Base-by-base conservation (phyloP, 805 yeast species). In the Candida sakaeoensis region DNA sequence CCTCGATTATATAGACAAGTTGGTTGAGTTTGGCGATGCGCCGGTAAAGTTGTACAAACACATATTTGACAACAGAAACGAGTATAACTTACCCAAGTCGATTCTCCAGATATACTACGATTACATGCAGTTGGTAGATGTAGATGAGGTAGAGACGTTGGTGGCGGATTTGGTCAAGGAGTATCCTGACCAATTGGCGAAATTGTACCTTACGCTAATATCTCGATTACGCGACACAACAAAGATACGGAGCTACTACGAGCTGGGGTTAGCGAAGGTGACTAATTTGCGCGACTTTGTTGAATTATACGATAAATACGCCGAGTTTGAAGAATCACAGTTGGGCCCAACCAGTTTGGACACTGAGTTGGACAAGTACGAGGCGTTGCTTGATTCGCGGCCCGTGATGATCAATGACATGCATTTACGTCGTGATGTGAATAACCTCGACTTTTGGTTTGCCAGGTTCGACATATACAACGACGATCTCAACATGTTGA, bases 391-490 rank as follows among this genome's bases (percentile, higher is more conserved):
- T 47, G 70, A 73, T n/a, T 54, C 72, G 10, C 70, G 93, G 46
- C 70, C 75, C 1, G 55, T 83, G 23, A 54, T 81, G 32, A 49
- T 85, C 9, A 87, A 77, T 52, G 95, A 87, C 51, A 78, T 87
- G 21, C 65, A 75, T 43, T 50, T 89, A 4, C 68, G 84, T 30
- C 82, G 78, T 48, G 74, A 81, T 50, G 64, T 75, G 1, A 75
- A 86, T 51, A 73, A 77, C 43, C 75, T 85, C 3, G 72, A 68
- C 21, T 73, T 71, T 39, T 91, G 97, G 97, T 58, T 80, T 30
- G 75, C 75, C 36, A 67, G 95, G 39, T 69, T 79, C 0, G 61
- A 64, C 0, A 70, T 67, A 46, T 68, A 69, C 13, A 51, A 63
- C 3, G 55, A 61, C 4, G 66, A 72, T 17, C 60, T 75, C n/a